These are phyloP conservation scores for Golubevia sp. DNA, from an alignment of 1,284 basidiomycete genomes.

Conservation along the genomic window DNA sequence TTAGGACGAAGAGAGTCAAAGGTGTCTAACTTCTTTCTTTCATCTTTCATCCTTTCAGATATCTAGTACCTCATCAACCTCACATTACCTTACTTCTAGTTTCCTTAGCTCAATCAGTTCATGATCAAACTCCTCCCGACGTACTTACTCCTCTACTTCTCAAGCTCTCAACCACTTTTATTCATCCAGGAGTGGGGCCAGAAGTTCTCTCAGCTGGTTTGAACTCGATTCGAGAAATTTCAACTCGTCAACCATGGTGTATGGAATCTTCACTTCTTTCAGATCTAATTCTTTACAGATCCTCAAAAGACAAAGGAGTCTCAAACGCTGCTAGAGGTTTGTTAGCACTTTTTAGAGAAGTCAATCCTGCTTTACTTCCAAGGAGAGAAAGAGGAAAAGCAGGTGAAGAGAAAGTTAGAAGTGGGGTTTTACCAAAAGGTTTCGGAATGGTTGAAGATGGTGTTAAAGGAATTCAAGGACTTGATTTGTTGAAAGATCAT, in stretches of 20 bases:
- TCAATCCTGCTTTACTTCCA: constrained; percentile 91
- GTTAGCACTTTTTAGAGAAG: constrained; percentile 89
- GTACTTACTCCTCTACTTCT: constrained; percentile 84
- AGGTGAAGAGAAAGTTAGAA: constrained; percentile 34
- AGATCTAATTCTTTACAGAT: constrained; percentile 91
- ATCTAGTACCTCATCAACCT: constrained; percentile 89
- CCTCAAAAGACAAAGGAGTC: constrained; percentile 92
- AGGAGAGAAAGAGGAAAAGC: constrained; percentile 72
- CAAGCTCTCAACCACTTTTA: constrained; percentile 93
- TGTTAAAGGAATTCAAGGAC: constrained; percentile 81
- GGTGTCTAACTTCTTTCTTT: background rate
- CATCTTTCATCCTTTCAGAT: constrained; percentile 69
- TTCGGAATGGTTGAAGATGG: constrained; percentile 78
- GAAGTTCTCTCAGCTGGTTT: constrained; percentile 96
- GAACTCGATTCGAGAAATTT: constrained; percentile 92
- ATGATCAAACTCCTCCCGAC: constrained; percentile 93
- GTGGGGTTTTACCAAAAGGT: constrained; percentile 71
- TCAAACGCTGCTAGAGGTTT: constrained; percentile 84
- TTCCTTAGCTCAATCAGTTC: constrained; percentile 90
- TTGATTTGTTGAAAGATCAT: constrained; percentile 57
- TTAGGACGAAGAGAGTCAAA: too few relatives aligned
- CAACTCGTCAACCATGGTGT: constrained; percentile 88
- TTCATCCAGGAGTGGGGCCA: constrained; percentile 93
- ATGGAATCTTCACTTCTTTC: constrained; percentile 92
- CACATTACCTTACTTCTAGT: constrained; percentile 93